Percentiles rank a stretch among this genome's conserved stretches.
These are phyloP conservation scores for Lichtheimia ornata DNA, from an alignment of 371 early-diverging fungal species.

Conservation along the genomic window DNA sequence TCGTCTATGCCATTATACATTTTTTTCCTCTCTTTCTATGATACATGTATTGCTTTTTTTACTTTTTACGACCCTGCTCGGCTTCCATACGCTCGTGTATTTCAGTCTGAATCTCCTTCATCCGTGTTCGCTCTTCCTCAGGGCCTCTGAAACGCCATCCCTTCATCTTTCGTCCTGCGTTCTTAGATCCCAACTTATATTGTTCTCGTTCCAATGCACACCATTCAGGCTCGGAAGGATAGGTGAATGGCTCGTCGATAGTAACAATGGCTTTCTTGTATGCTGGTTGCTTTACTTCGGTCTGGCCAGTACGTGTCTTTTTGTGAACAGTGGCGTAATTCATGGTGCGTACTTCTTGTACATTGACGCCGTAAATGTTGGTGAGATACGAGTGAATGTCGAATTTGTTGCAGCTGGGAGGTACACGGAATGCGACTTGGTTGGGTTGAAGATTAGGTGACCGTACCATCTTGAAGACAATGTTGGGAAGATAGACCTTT, in stretches of 20 bases:
- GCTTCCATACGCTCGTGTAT: conserved; percentile 18
- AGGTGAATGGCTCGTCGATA: conserved; percentile 76
- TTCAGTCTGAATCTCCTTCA: conserved; percentile 29
- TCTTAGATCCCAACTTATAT: conserved; percentile 59
- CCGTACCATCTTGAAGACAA: conserved; percentile 85
- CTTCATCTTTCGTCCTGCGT: conserved; percentile 63
- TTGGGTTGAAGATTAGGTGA: conserved; percentile 81
- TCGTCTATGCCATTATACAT: too few species aligned
- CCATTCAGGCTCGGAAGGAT: conserved; percentile 71
- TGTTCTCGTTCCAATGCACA: conserved; percentile 39
- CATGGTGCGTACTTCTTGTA: conserved; percentile 91
- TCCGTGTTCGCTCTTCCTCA: conserved; percentile 32
- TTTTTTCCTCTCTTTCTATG: too few species aligned
- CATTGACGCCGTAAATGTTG: conserved; percentile 82
- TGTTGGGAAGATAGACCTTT: conserved; percentile 90
- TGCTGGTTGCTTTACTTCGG: conserved; percentile 46
- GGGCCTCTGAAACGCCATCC: conserved; percentile 74
- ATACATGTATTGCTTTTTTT: background rate
- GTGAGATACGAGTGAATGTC: conserved; percentile 89
- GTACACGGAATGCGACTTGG: conserved; percentile 92
- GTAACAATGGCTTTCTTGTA: conserved; percentile 95
- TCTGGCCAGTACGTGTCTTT: conserved; percentile 51
- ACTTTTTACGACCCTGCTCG: conserved; percentile 17
- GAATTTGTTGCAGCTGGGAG: conserved; percentile 91
- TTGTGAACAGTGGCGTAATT: conserved; percentile 67